Evolutionary conservation across 108 stramenopile genomes (phyloP).

Genomic region (Epithemia pelagica): DNA sequence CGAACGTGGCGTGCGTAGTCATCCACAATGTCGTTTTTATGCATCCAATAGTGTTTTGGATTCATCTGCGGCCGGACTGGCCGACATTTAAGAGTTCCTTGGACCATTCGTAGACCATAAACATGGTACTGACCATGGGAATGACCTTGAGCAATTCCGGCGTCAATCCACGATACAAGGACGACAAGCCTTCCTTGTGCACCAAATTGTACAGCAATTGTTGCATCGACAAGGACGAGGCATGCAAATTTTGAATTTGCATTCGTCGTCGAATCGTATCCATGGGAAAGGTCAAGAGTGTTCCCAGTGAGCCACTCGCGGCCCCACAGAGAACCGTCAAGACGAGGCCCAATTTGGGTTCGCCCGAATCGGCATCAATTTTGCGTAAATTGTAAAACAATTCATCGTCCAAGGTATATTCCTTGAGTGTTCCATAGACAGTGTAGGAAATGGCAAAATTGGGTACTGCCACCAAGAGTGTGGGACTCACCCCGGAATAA

Average conservation of each 20-base stretch:
- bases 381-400: slow-evolving; percentile 82
- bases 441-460: slow-evolving; percentile 87
- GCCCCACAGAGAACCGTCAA: slow-evolving; percentile 81
- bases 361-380: slow-evolving; percentile 73
- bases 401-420: slow-evolving; percentile 77
- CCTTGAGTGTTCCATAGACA: slow-evolving; percentile 86
- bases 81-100: slow-evolving; percentile 64
- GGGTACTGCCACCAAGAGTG: slow-evolving; percentile 87
- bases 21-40: too few species aligned
- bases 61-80: too few species aligned
- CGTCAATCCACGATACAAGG: slow-evolving; percentile 86
- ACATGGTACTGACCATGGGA: slow-evolving; percentile 95
- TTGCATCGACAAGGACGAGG: slow-evolving; percentile 38
- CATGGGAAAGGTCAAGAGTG: slow-evolving; percentile 81
- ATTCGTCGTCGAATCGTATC: slow-evolving; percentile 86
- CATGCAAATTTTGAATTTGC: slow-evolving; percentile 87
- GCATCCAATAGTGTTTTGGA: too few species aligned
- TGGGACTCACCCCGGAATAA: slow-evolving; percentile 83
- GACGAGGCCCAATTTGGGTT: slow-evolving; percentile 62
- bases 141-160: slow-evolving; percentile 90
- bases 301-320: slow-evolving; percentile 64
- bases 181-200: slow-evolving; percentile 59
- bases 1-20: too few species aligned
- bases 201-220: slow-evolving; percentile 55
- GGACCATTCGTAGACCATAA: slow-evolving; percentile 80